Evolutionary conservation across 495 filamentous ascomycete species (phyloP), one percentile per base, ranked within the genome.

Genomic region (Hypomontagnella monticulosa): DNA sequence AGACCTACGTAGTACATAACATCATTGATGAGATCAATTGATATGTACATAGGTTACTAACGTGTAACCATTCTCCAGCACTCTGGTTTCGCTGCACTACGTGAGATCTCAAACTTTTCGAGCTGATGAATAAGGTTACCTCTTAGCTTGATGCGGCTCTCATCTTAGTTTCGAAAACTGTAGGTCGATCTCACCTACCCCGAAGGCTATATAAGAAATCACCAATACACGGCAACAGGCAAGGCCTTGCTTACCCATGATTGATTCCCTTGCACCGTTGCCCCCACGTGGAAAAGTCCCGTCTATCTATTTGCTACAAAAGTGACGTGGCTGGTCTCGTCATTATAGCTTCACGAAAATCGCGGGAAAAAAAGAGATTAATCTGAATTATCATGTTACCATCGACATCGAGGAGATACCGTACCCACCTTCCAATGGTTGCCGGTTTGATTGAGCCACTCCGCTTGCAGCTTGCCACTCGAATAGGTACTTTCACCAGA

Each of bases 301-400:
- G 66, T 18, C 32, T 63, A 56, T 69, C 60, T 69, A 69, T 69
- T 69, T 69, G 66, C 66, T 69, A 63, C 59, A 56, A 51, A 42
- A 32, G 18, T 38, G 44, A 63, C 59, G 49, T 59, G 65, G 58
- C 42, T 53, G 32, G 42, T 43, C 48, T 51, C 58, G 64, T 67
- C 64, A 58, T 63, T 33, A 49, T 32, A 58, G 33, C 46, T 42
- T 62, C 42, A 59, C 42, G 5, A 54, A 54, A 51, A 49, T 30
- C 3, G 6, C 23, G 23, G 23, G 23, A 27, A 27, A 27, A 27
- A 27, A 27, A 27, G 23, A 27, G 7, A 58, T 58, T 27, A 51
- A 61, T 51, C 34, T 51, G 10, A 57, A 43, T 40, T 16, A 52
- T 36, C 42, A 42, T 61, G 30, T 58, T 44, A 44, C 16, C 38